Conservation (phyloP, 495 filamentous ascomycete genomes). For the Entonaema liquescens region DNA sequence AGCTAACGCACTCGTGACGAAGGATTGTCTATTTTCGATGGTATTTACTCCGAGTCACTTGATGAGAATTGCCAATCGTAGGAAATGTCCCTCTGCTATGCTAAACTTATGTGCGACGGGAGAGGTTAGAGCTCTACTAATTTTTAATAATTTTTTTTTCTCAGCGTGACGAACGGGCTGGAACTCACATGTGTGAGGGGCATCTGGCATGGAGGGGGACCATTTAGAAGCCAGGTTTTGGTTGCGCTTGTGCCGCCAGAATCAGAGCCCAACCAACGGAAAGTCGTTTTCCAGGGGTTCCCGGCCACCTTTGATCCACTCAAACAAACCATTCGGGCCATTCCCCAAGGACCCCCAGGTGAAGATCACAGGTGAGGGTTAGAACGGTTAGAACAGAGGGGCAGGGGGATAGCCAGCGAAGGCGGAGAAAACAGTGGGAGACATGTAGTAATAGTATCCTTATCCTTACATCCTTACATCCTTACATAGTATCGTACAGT, state of each 20-base stretch:
- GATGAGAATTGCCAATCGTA: conserved; percentile 22
- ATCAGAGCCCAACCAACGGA: conserved; percentile 38
- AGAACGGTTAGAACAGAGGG: conserved; percentile 9
- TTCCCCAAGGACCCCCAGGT: conserved; percentile 37
- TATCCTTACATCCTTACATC: too few species aligned
- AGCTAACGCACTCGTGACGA: conserved; percentile 36
- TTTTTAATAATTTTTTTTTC: not conserved
- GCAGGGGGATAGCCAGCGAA: conserved; percentile 12
- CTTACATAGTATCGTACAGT: conserved; percentile 6
- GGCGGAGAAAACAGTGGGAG: conserved; percentile 15
- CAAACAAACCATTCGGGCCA: conserved; percentile 38
- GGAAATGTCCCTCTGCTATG: conserved; percentile 18
- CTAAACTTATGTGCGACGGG: conserved; percentile 28
- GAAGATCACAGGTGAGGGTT: conserved; percentile 41
- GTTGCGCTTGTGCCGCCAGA: conserved; percentile 42
- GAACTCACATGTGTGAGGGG: conserved; percentile 41
- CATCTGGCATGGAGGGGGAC: conserved; percentile 24
- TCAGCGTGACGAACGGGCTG: conserved; percentile 38
- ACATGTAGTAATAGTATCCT: not conserved
- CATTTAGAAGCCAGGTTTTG: conserved; percentile 32
- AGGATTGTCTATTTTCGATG: conserved; percentile 22
- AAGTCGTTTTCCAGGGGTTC: conserved; percentile 33
- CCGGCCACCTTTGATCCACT: conserved; percentile 38
- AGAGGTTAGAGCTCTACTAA: conserved; percentile 30
- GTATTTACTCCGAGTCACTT: conserved; percentile 37